A percentile compares a stretch with the other conserved stretches of the same genome.
Conservation (phyloP, 2,329 filamentous ascomycete species). For the Nemania sp. region DNA sequence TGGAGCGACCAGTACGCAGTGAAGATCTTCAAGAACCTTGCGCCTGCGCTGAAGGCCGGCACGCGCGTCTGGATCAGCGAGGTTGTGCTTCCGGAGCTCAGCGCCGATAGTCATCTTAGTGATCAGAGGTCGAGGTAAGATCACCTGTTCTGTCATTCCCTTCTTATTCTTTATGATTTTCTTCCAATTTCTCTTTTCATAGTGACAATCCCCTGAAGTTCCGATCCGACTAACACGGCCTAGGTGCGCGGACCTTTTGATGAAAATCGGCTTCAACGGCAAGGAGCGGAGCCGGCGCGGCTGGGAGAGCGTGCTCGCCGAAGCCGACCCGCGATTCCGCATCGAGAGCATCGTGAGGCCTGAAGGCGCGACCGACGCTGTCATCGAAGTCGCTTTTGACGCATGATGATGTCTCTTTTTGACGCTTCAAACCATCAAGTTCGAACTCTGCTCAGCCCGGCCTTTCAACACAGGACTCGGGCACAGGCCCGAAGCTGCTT, state of each 20-base stretch:
- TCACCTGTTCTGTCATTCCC: background rate
- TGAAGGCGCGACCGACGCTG: slow-evolving; percentile 17
- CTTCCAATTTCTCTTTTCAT: background rate
- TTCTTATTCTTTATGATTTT: background rate
- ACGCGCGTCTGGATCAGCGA: slow-evolving; percentile 33
- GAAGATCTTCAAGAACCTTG: slow-evolving; percentile 37
- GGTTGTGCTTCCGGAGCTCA: slow-evolving; percentile 31
- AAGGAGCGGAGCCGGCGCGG: slow-evolving; percentile 25
- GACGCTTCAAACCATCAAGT: too few species aligned
- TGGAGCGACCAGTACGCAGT: slow-evolving; percentile 41
- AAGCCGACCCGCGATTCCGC: slow-evolving; percentile 25
- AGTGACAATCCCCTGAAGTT: too few species aligned
- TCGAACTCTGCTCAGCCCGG: too few species aligned
- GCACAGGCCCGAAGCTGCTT: too few species aligned
- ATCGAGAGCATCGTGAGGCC: slow-evolving; percentile 24
- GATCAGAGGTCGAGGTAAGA: slow-evolving; percentile 23
- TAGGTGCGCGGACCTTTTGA: slow-evolving; percentile 33
- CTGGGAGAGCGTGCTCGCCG: slow-evolving; percentile 27
- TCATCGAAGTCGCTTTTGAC: slow-evolving; percentile 27
- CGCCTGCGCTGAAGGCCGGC: slow-evolving; percentile 36
- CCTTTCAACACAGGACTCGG: background rate
- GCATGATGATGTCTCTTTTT: slow-evolving; percentile 7
- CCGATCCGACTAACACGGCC: background rate
- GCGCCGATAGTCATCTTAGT: slow-evolving; percentile 3
- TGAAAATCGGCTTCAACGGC: slow-evolving; percentile 30